These are phyloP conservation scores for Epichloe sylvatica DNA, from an alignment of 2,329 filamentous ascomycete species.

Conservation along the genomic window DNA sequence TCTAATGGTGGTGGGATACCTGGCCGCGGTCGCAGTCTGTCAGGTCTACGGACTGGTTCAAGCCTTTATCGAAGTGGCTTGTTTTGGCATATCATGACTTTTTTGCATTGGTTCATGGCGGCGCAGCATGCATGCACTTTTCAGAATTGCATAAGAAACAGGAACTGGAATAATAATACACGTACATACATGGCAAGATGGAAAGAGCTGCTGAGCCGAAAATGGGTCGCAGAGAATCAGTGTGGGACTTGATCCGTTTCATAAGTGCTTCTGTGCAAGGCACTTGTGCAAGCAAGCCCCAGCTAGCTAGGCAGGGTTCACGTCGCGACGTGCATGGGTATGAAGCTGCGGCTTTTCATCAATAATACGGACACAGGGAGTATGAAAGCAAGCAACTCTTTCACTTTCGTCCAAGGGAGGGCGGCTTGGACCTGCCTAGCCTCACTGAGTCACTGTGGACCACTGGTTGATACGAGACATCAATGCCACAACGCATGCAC, in stretches of 20 bases:
- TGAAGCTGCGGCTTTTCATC: neutral
- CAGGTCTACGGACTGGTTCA: too few species aligned
- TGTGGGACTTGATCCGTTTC: neutral
- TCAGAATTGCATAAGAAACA: too few species aligned
- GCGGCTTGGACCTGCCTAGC: constrained; percentile 1
- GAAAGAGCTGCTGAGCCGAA: neutral
- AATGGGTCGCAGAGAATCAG: neutral
- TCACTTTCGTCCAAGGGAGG: neutral
- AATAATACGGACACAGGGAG: neutral
- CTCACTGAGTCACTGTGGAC: neutral
- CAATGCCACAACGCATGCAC: neutral
- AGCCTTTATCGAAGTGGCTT: too few species aligned
- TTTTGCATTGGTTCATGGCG: too few species aligned
- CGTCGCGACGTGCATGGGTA: constrained; percentile 3
- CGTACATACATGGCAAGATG: neutral
- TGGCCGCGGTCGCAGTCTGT: too few species aligned
- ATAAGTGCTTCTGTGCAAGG: neutral
- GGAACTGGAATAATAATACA: neutral
- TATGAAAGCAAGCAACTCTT: neutral
- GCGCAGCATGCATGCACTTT: too few species aligned
- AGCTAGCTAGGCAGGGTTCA: neutral
- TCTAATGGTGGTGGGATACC: too few species aligned
- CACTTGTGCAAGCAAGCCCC: constrained; percentile 2
- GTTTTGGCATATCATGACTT: too few species aligned
- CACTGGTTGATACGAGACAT: constrained; percentile 2